Evolutionary conservation across 306 rosid species (phyloP).

Genomic region (Vicia faba): DNA sequence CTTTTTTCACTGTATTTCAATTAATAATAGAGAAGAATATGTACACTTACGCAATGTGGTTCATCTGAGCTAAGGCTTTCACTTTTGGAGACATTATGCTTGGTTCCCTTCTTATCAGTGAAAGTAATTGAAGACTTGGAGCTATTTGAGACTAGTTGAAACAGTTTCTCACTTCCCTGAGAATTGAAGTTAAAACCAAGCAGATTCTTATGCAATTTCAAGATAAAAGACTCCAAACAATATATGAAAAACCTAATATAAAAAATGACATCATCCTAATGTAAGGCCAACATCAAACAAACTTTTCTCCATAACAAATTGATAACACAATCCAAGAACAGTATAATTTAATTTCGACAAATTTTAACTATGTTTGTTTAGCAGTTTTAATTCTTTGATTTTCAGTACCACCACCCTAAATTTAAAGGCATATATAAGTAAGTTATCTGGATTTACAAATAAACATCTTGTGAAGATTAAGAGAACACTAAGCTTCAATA

Average conservation of each 20-base stretch:
- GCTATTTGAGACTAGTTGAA: conserved; percentile 66
- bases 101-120: conserved; percentile 32
- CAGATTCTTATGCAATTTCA: conserved; percentile 28
- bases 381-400: neutral
- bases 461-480: neutral
- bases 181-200: conserved; percentile 11
- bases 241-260: conserved; percentile 1
- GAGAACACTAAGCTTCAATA: neutral
- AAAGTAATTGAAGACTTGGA: conserved; percentile 37
- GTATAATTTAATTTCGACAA: conserved; percentile 5
- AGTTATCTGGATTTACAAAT: conserved; percentile 18
- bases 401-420: conserved; percentile 2
- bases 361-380: conserved; percentile 21
- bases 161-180: conserved; percentile 92
- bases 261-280: conserved; percentile 21
- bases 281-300: conserved; percentile 27
- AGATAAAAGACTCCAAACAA: conserved; percentile 24
- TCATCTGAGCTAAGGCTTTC: conserved; percentile 32
- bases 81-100: conserved; percentile 34
- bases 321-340: conserved; percentile 3
- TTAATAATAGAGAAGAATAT: conserved; percentile 19
- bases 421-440: conserved; percentile 20
- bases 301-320: conserved; percentile 12
- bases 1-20: conserved; percentile 18
- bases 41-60: conserved; percentile 57